A percentile compares a stretch with the other conserved stretches of the same genome.
Evolutionary conservation across 495 filamentous ascomycete species (phyloP).

Genomic region (Polyplosphaeria fusca): DNA sequence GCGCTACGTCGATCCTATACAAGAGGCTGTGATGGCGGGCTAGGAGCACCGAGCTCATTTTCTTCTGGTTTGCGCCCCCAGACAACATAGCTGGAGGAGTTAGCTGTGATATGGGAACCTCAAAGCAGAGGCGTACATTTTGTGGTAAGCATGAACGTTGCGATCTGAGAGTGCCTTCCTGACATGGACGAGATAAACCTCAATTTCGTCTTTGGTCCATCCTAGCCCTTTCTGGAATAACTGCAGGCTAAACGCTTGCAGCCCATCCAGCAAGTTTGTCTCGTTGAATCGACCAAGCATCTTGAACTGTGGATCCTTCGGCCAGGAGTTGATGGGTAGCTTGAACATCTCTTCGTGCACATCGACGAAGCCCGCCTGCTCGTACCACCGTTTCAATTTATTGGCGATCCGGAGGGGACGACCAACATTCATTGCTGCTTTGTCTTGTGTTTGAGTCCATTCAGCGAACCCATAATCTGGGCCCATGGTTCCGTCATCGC

Average conservation of each 20-base stretch:
- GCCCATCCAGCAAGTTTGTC: slow-evolving; percentile 43
- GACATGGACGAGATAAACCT: slow-evolving; percentile 44
- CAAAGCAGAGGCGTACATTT: slow-evolving; percentile 37
- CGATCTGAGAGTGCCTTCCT: slow-evolving; percentile 42
- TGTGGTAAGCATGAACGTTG: slow-evolving; percentile 45
- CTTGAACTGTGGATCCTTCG: slow-evolving; percentile 41
- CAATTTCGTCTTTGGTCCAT: slow-evolving; percentile 48
- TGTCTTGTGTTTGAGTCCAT: slow-evolving; percentile 38
- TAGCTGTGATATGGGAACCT: not conserved
- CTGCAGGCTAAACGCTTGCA: slow-evolving; percentile 47
- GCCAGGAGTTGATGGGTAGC: slow-evolving; percentile 43
- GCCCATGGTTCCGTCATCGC: slow-evolving; percentile 39
- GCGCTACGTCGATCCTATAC: not conserved
- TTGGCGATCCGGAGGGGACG: slow-evolving; percentile 38
- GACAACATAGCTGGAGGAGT: slow-evolving; percentile 35
- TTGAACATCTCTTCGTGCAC: slow-evolving; percentile 43
- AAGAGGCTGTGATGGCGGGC: slow-evolving; percentile 1
- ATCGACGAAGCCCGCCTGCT: slow-evolving; percentile 43
- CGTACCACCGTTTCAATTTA: slow-evolving; percentile 42
- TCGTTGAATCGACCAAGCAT: slow-evolving; percentile 45
- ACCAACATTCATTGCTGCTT: slow-evolving; percentile 37
- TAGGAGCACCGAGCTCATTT: slow-evolving; percentile 16
- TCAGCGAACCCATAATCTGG: slow-evolving; percentile 45
- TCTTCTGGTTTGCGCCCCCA: slow-evolving; percentile 39
- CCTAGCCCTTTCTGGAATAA: slow-evolving; percentile 44